Evolutionary conservation across 2,329 filamentous ascomycete species (phyloP).

Genomic region (Nothomitra cinnamomea): DNA sequence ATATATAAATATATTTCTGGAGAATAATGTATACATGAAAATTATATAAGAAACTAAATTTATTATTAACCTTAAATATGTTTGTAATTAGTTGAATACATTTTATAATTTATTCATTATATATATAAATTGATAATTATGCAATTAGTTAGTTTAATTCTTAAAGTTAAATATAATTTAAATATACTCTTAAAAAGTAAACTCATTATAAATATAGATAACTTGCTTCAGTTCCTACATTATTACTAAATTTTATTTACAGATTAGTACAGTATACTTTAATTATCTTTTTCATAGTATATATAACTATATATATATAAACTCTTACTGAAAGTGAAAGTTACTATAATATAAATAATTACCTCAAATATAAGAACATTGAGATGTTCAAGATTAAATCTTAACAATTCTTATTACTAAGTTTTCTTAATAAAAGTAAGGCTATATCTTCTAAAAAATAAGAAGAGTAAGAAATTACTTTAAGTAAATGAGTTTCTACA

Average conservation of each 20-base stretch:
- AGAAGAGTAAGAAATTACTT: background rate
- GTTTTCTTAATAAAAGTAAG: background rate
- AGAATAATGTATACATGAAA: too few relatives aligned
- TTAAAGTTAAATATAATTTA: background rate
- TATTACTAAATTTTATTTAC: background rate
- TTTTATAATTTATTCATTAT: background rate
- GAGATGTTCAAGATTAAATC: background rate
- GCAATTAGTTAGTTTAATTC: background rate
- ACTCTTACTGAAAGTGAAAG: background rate
- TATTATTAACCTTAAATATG: background rate
- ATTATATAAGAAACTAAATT: too few relatives aligned
- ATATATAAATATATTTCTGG: too few relatives aligned
- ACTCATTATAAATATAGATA: background rate
- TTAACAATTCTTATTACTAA: background rate
- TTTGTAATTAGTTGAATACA: background rate
- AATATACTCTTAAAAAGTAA: background rate
- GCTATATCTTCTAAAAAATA: background rate
- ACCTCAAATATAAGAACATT: background rate
- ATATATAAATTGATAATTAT: background rate
- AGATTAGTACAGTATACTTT: background rate
- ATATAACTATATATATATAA: background rate
- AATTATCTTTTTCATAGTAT: background rate
- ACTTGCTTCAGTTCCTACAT: background rate
- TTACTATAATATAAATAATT: background rate
- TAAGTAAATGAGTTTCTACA: background rate